Evolutionary conservation across 2,329 filamentous ascomycete genomes (phyloP).

Genomic region (Diaporthe amygdali): DNA sequence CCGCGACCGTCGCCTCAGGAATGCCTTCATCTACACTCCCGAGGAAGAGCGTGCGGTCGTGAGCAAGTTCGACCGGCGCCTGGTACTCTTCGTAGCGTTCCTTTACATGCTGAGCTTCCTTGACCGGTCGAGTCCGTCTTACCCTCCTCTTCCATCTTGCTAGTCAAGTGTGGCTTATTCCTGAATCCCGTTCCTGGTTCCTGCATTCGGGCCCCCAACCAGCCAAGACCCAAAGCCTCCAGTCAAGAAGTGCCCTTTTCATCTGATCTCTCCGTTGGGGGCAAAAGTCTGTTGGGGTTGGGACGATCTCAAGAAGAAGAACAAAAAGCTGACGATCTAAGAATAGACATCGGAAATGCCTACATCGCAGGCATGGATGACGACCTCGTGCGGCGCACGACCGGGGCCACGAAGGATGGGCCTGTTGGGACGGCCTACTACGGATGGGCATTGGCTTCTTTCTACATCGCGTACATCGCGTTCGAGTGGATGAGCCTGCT

Average conservation of each 20-base stretch:
- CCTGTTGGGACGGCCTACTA: conserved; percentile 56
- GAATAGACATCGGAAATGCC: conserved; percentile 66
- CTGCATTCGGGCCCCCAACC: conserved; percentile 1
- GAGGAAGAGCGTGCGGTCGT: conserved; percentile 78
- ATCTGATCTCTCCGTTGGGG: neutral
- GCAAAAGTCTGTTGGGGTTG: neutral
- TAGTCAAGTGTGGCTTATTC: neutral
- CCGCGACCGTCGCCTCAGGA: neutral
- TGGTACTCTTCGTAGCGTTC: conserved; percentile 82
- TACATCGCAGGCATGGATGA: conserved; percentile 67
- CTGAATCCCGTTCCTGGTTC: neutral
- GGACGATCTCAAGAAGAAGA: neutral
- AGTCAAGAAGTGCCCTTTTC: neutral
- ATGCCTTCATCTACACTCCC: conserved; percentile 50
- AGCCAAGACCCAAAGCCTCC: neutral
- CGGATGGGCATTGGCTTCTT: conserved; percentile 64
- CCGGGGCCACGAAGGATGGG: conserved; percentile 41
- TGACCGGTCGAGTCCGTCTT: conserved; percentile 75
- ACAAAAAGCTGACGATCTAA: neutral
- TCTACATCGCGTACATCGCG: conserved; percentile 67
- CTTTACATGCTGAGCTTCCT: conserved; percentile 87
- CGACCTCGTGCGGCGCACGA: conserved; percentile 48
- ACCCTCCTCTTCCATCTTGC: conserved; percentile 31
- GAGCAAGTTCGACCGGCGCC: conserved; percentile 74
- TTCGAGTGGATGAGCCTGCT: conserved; percentile 71